Base-by-base conservation (phyloP, 352 stramenopile species). In the Globisporangium paroecandrum region DNA sequence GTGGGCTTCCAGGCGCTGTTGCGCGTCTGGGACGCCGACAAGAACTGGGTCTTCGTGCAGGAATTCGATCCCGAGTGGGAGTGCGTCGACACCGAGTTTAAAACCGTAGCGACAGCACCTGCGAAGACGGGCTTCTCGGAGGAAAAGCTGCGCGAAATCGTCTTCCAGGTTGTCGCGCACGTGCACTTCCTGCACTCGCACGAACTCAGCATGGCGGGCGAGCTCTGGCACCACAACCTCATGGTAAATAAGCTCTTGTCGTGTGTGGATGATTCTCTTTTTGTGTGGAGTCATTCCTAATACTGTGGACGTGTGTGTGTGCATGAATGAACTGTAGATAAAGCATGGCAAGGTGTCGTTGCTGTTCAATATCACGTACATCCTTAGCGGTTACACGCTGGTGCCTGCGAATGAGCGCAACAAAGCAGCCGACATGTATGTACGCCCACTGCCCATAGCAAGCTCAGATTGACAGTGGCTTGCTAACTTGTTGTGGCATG, bases 161-260 rank as follows among this genome's bases (percentile, higher is more conserved):
- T 82, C 27, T 89, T 90, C 61, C 77, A 89, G 55, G 64, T 88
- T 18, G 75, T 78, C 12, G 76, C 80, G 15, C 69, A 82, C 32
- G 71, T 90, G 36, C 73, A 90, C 55, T 90, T 88, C 59, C 64
- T 90, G n/a, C 82, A 90, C 59, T 68, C 68, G 20, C 78, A 90
- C 24, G 59, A 59, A 32, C 61, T 89, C 20, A 88, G 78, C 32
- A 68, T 85, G 51, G 79, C 77, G 1, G 82, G 82, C 15, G 78
- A 90, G 63, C 46, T 90, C 36, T 72, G 63, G 49, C 72, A 72
- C n/a, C 75, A 83, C 22, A 72, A 87, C 60, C 68, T 88, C 1
- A 70, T 85, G 78, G 79, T 89, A 49, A 58, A 68, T 69, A 32
- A 32, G 27, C 20, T 38, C 3, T 32, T 32, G 27, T 32, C 34